These are phyloP conservation scores for Periconia sp. DNA, from an alignment of 2,329 filamentous ascomycete genomes.

Conservation along the genomic window DNA sequence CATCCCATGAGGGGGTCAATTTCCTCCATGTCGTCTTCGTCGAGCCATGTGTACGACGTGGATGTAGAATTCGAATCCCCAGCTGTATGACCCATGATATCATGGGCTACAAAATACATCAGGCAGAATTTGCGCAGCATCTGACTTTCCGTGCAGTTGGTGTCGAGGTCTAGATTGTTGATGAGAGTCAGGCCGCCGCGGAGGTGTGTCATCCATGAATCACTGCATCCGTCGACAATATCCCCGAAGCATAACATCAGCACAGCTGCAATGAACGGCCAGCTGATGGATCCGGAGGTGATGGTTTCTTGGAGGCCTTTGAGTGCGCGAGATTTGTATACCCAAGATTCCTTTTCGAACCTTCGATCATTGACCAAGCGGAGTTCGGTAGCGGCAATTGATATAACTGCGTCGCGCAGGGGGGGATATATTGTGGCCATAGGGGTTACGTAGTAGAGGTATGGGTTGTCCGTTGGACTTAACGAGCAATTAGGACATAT, in stretches of 20 bases:
- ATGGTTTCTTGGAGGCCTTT: slow-evolving; percentile 25
- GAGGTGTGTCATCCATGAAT: slow-evolving; percentile 37
- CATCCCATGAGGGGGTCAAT: slow-evolving; percentile 37
- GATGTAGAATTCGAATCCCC: slow-evolving; percentile 9
- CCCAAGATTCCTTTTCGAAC: slow-evolving; percentile 22
- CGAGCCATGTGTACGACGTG: slow-evolving; percentile 17
- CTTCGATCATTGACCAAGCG: slow-evolving; percentile 28
- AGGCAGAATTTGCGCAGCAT: slow-evolving; percentile 24
- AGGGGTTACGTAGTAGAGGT: slow-evolving; percentile 26
- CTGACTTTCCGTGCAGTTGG: slow-evolving; percentile 11
- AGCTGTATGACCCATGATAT: slow-evolving; percentile 32
- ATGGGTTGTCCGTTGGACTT: slow-evolving; percentile 30
- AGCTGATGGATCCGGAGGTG: slow-evolving; percentile 12
- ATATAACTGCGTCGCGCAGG: slow-evolving; percentile 27
- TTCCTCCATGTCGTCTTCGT: slow-evolving; percentile 21
- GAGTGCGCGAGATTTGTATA: slow-evolving; percentile 29
- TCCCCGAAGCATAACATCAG: slow-evolving; percentile 41
- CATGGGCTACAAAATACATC: slow-evolving; percentile 39
- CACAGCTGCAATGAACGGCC: slow-evolving; percentile 30
- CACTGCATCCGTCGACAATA: slow-evolving; percentile 35
- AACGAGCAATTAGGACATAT: slow-evolving; percentile 36
- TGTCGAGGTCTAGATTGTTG: slow-evolving; percentile 5
- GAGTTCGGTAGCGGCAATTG: slow-evolving; percentile 27
- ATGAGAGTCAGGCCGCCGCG: slow-evolving; percentile 30
- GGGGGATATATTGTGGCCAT: slow-evolving; percentile 22